A percentile compares a stretch with the other conserved stretches of the same genome.
phyloP scores from a whole-genome alignment of 1,284 basidiomycete species.

The Apiotrichum siamense region DNA sequence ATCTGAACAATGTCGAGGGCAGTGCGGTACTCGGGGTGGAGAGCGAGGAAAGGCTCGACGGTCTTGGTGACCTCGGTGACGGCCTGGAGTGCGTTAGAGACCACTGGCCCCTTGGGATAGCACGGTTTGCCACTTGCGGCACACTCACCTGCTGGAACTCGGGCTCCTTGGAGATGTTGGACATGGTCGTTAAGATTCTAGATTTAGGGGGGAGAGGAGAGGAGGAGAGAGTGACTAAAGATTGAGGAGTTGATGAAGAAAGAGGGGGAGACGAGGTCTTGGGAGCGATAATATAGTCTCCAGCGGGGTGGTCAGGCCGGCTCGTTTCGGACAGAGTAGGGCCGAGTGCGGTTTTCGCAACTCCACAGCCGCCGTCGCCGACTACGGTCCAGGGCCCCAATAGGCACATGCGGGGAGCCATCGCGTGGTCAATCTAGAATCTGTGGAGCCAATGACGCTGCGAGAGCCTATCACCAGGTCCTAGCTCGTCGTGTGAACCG shows the following conservation, averaged over 20 bases:
- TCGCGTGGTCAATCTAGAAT: neutral
- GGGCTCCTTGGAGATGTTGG: conserved; percentile 51
- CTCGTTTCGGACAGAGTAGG: conserved; percentile 1
- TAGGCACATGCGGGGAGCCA: too few relatives aligned
- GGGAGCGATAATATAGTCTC: conserved; percentile 2
- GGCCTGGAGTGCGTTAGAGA: conserved; percentile 40
- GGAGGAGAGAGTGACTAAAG: neutral
- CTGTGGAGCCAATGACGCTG: neutral
- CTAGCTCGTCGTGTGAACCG: too few relatives aligned
- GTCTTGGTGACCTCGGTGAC: conserved; percentile 62
- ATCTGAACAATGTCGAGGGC: conserved; percentile 63
- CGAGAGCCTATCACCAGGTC: neutral
- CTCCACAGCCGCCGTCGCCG: too few relatives aligned
- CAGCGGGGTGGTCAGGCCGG: neutral
- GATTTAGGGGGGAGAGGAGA: neutral
- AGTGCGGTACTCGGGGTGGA: conserved; percentile 65
- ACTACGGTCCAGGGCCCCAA: too few relatives aligned
- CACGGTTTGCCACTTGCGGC: neutral
- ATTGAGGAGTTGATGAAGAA: conserved; percentile 1
- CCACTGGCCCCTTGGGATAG: neutral
- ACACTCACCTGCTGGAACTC: conserved; percentile 55
- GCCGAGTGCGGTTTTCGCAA: neutral
- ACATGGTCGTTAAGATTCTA: conserved; percentile 27
- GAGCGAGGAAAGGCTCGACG: conserved; percentile 61
- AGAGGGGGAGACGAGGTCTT: neutral